Evolutionary conservation across 2,329 filamentous ascomycete species (phyloP), one percentile per base, ranked within the genome.

Genomic region (Colletotrichum sojae): DNA sequence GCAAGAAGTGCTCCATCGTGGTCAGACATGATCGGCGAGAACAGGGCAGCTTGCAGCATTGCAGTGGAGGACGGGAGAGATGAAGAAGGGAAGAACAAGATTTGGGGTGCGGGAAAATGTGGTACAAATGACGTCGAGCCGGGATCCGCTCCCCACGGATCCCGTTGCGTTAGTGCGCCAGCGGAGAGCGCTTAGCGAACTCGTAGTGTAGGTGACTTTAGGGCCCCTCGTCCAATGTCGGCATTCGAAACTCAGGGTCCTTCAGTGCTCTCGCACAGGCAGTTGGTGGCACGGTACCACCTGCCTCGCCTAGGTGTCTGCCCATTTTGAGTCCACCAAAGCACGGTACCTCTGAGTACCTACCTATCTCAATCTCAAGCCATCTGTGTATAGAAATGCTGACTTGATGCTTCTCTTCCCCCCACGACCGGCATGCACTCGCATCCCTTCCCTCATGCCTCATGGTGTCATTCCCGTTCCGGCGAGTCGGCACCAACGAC

Each of bases 401-500:
- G 31, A 36, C 31, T 8, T 36, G 31, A 36, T 36, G 31, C 10
- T 10, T 36, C 27, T 31, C 27, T 8, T 31, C 27, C 27, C 27
- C 27, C 2, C 8, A 31, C 27, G 9, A 31, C 8, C 27, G 27
- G 9, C 27, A 31, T 31, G 27, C 31, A 36, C 6, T 8, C 31
- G 2, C 31, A 36, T 36, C 31, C 31, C 31, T 36, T 36, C 10
- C 6, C 8, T 36, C 31, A 18, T 8, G 18, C 20, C 4, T 16
- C 57, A 20, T 58, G 45, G 52, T 64, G 52, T 56, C 64, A 67
- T 46, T 66, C 48, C 36, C 27, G 15, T 60, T 61, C 74, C 71
- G 74, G 74, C 77, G 75, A 77, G 67, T 73, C 74, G 73, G 76
- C 76, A 75, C 73, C 76, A 73, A 67, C 73, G 67, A 20, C 16